Conservation (phyloP, 2,329 filamentous ascomycete species). For the Penicillium oxalicum region DNA sequence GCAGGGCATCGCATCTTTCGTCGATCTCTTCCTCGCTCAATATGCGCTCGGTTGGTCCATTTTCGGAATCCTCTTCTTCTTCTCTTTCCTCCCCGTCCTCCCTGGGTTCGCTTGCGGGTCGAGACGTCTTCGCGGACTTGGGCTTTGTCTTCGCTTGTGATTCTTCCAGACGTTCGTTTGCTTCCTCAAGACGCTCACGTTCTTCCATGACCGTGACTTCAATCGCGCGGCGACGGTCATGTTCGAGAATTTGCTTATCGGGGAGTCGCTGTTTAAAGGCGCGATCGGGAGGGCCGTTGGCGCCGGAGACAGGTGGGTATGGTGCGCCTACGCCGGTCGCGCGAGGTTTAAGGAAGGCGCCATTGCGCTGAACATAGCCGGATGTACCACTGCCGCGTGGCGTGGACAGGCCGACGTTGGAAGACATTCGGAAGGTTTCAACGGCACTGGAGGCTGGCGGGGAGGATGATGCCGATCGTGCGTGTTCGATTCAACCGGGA, state of each 20-base stretch:
- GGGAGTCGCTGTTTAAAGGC: conserved; percentile 73
- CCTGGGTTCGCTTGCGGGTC: background rate
- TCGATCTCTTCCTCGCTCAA: conserved; percentile 86
- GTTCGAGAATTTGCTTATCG: conserved; percentile 87
- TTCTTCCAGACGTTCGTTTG: conserved; percentile 58
- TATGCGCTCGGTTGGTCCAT: conserved; percentile 21
- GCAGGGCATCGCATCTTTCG: conserved; percentile 59
- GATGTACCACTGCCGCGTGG: conserved; percentile 93
- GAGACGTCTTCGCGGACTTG: background rate
- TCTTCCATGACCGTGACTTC: conserved; percentile 92
- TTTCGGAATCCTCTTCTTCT: conserved; percentile 12
- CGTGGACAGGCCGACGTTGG: conserved; percentile 93
- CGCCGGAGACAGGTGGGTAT: conserved; percentile 50
- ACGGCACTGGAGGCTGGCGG: background rate
- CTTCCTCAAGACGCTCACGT: conserved; percentile 84
- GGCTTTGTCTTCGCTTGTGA: conserved; percentile 68
- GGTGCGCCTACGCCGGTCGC: conserved; percentile 63
- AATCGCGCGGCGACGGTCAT: conserved; percentile 83
- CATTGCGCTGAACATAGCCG: conserved; percentile 94
- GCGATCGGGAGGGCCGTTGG: conserved; percentile 45
- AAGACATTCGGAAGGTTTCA: conserved; percentile 62
- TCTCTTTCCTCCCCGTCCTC: conserved; percentile 10
- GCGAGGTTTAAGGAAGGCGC: conserved; percentile 78
- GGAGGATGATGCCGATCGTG: background rate
- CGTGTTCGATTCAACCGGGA: background rate